These are phyloP conservation scores for Scleromitrula shiraiana DNA, from an alignment of 2,329 filamentous ascomycete genomes.

Conservation along the genomic window DNA sequence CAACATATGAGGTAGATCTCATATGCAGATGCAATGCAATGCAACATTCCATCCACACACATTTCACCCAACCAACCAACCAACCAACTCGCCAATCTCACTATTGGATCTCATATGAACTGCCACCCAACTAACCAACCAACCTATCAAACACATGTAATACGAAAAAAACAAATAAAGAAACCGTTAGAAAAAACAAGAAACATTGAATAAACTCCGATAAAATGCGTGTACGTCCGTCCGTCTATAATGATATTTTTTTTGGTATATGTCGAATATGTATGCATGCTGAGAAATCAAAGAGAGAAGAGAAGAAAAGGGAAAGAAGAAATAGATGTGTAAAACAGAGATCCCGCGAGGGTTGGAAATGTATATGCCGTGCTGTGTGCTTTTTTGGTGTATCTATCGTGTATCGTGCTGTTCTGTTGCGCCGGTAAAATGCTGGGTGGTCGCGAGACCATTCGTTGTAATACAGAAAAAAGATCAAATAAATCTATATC, in stretches of 20 bases:
- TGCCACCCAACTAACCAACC: background rate
- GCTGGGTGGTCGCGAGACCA: background rate
- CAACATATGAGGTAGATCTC: too few relatives aligned
- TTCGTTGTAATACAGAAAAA: too few relatives aligned
- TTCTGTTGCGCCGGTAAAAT: background rate
- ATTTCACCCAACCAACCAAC: background rate
- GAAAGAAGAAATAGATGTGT: background rate
- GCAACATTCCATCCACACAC: background rate
- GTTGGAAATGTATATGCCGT: background rate
- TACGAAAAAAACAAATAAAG: too few relatives aligned
- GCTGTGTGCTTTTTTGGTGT: background rate
- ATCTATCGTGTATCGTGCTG: background rate
- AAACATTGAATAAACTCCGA: too few relatives aligned
- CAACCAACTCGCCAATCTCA: background rate
- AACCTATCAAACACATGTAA: background rate
- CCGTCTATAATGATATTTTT: background rate
- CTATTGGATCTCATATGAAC: background rate
- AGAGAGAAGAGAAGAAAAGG: background rate
- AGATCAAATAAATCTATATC: too few relatives aligned
- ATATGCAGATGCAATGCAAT: constrained; percentile 1
- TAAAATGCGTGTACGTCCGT: too few relatives aligned
- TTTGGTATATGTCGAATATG: background rate
- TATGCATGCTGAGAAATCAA: background rate
- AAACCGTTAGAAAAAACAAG: too few relatives aligned
- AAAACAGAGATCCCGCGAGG: background rate